Evolutionary conservation across 139 green algal species (phyloP), one percentile per base, ranked within the genome.

Genomic region (Coelastrella sp.): DNA sequence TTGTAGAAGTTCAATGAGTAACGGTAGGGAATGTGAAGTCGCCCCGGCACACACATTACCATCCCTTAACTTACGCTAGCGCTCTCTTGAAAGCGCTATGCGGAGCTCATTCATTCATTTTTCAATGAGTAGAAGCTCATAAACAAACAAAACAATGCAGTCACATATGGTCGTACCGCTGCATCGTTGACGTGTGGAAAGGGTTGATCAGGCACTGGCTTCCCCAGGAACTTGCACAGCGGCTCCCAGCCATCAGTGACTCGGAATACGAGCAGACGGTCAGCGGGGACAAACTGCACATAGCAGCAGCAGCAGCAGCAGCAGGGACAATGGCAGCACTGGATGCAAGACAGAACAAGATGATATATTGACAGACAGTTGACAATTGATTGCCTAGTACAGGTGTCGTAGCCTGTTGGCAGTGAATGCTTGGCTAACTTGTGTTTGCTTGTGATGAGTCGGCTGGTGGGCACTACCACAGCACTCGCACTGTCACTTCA

Each of bases 111-210:
- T n/a, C n/a, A n/a, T n/a, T n/a, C n/a, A n/a, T n/a, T n/a, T n/a
- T n/a, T n/a, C n/a, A n/a, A n/a, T n/a, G 61, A 71, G 0, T 20
- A 47, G 5, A 5, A 1, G 79, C 16, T 71, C 17, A 23, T 10
- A 57, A 5, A 19, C 0, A 23, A 73, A 20, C 79, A 66, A 54
- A 61, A 54, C 79, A 14, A 71, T 85, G 17, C 66, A 68, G 19
- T 17, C 8, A 10, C 61, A 68, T 68, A 10, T 68, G 61, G 10
- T 3, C 64, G 83, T 14, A 54, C 83, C 22, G 54, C 47, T n/a
- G 89, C 81, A 64, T 90, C 76, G 23, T 92, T 92, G 56, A 90
- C 74, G 54, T 92, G 89, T 59, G 89, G 89, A 64, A 90, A 92
- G 20, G 89, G 89, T 65, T 76, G 7, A 5, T 86, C 75, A 23